Evolutionary conservation across 2,329 filamentous ascomycete genomes (phyloP), one percentile per base, ranked within the genome.

Genomic region (Ambrosiella xylebori): DNA sequence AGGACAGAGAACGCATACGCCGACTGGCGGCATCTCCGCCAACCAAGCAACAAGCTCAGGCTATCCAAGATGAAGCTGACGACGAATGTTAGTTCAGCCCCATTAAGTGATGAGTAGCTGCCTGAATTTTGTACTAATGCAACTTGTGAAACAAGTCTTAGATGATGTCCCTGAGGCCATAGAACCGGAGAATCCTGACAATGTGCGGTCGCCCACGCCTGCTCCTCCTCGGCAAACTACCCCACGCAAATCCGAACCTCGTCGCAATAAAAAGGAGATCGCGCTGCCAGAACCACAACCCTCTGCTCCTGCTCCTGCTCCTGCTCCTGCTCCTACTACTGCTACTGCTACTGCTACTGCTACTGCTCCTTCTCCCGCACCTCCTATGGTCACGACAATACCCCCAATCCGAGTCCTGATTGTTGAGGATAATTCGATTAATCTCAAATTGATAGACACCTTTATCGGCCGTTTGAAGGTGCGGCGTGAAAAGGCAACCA

Each of bases 381-480:
- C 40, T 17, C 44, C 17, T 49, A 49, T 15, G 44, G 27, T n/a
- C 35, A 17, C 17, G 12, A 17, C 52, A 1, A 88, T 97, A 0
- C 93, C 93, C 7, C 91, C 93, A 1, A 97, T 98, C 72, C 97
- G 95, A 64, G 90, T 97, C 7, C 76, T 98, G 49, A 95, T 98
- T 61, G 93, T 98, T 12, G 93, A 98, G 73, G 93, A 98, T 72
- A 98, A 98, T 69, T 89, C 93, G 62, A 97, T 98, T 76, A 98
- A 97, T 67, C 74, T 97, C 64, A 87, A 88, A 66, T 81, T 98
- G 8, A 75, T 98, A 40, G 91, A 96, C 67, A 89, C 90, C 1
- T 95, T 98, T 66, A 91, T 97, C 76, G 95, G 96, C 72, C 79
- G 89, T 54, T 76, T 98, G 54, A 96, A 95, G 67, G 93, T 98